phyloP scores from a whole-genome alignment of 805 yeast species.

The Starmerella riodocensis region DNA sequence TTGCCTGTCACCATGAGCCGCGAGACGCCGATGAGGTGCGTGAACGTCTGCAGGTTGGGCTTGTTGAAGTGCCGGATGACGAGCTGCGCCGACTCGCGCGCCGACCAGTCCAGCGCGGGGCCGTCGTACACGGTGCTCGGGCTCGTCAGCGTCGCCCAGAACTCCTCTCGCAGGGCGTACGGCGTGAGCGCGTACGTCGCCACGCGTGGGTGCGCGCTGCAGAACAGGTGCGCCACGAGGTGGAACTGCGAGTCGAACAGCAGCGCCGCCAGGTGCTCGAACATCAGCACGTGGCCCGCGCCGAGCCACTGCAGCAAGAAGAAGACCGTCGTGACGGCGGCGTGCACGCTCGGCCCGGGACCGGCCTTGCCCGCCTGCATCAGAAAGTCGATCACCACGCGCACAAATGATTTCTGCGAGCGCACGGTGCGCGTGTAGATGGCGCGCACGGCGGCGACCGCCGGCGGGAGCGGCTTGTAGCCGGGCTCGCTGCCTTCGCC shows the following conservation, averaged over 20 bases:
- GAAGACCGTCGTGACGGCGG: constrained; percentile 12
- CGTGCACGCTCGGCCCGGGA: constrained; percentile 14
- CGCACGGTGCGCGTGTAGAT: constrained; percentile 44
- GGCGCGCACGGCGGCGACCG: constrained; percentile 41
- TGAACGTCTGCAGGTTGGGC: constrained; percentile 24
- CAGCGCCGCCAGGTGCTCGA: constrained; percentile 56
- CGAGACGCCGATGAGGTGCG: constrained; percentile 41
- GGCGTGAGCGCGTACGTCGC: constrained; percentile 14
- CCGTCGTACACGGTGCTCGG: constrained; percentile 1
- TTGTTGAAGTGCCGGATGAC: constrained; percentile 12
- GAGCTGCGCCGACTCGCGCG: constrained; percentile 6
- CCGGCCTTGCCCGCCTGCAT: constrained; percentile 16
- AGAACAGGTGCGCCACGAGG: constrained; percentile 28
- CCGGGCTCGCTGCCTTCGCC: background rate
- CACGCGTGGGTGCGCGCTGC: constrained; percentile 5
- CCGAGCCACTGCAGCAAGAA: constrained; percentile 66
- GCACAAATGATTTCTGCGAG: constrained; percentile 48
- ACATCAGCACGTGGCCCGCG: constrained; percentile 61
- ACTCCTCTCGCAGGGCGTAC: background rate
- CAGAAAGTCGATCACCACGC: constrained; percentile 52
- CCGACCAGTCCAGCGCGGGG: constrained; percentile 4
- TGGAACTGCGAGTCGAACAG: constrained; percentile 61
- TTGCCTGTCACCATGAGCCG: constrained; percentile 51
- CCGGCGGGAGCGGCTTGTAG: background rate
- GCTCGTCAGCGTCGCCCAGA: background rate